These are phyloP conservation scores for Fusarium algeriense DNA, from an alignment of 2,329 filamentous ascomycete species.

Conservation along the genomic window DNA sequence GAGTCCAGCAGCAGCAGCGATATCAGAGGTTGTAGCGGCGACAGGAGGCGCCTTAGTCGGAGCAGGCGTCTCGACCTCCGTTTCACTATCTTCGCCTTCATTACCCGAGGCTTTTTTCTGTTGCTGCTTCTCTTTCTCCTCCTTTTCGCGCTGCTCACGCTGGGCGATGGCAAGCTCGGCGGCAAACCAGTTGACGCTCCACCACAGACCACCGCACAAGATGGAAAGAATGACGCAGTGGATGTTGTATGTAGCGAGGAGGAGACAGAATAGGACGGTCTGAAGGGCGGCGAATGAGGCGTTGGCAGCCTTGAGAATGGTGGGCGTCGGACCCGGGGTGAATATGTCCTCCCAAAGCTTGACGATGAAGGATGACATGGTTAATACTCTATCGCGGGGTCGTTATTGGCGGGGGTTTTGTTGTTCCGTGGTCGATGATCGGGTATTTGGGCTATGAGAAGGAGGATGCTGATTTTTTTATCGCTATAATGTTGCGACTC, in stretches of 20 bases:
- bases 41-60: constrained; percentile 36
- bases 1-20: constrained; percentile 53
- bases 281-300: constrained; percentile 89
- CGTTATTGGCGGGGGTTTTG: constrained; percentile 7
- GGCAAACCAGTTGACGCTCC: constrained; percentile 97
- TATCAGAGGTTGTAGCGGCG: constrained; percentile 26
- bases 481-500: constrained; percentile 10
- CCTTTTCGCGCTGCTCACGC: constrained; percentile 56
- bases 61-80: constrained; percentile 57
- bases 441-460: neutral
- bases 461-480: neutral
- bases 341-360: constrained; percentile 94
- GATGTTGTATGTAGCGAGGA: constrained; percentile 85
- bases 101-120: constrained; percentile 39
- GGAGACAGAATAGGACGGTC: constrained; percentile 78
- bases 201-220: constrained; percentile 88
- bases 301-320: constrained; percentile 91
- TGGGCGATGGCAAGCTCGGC: constrained; percentile 66
- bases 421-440: constrained; percentile 5
- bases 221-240: constrained; percentile 88
- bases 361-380: constrained; percentile 73
- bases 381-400: constrained; percentile 33
- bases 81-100: constrained; percentile 49
- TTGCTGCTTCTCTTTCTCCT: constrained; percentile 49
- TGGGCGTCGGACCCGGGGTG: constrained; percentile 89